Evolutionary conservation across 192 early-diverging fungal genomes (phyloP), one percentile per base, ranked within the genome.

Genomic region (Powellomyces hirtus): DNA sequence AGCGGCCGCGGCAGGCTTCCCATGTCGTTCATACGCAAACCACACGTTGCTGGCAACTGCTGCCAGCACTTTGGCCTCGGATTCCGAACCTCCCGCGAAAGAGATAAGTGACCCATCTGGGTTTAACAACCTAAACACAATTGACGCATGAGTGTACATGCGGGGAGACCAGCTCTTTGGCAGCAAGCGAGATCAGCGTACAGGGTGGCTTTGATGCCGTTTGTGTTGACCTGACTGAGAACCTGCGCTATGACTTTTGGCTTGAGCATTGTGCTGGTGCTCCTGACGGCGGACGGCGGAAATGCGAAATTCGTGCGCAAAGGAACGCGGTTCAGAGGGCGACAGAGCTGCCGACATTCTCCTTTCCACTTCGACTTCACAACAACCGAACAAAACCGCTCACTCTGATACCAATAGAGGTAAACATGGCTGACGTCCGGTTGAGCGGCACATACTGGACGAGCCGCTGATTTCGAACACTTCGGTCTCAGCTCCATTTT

Each of bases 11-110:
- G 42, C 11, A 2, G 38, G 33, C 70, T 29, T 27, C 27, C 73
- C 72, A 61, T 79, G 71, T 24, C 79, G 62, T 66, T 80, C 75
- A 46, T 80, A 80, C 2, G 75, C 79, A 35, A 69, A 70, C 79
- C 79, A 80, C 0, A 80, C 61, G 35, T 80, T 76, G 35, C 67
- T 61, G 16, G 61, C 79, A 8, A 80, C 73, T 0, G 79, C 79
- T 7, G 79, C 62, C 16, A 72, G 8, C 31, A 75, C 61, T 33
- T 71, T 74, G 1, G 79, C 79, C 26, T 73, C 70, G 13, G 45
- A 38, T 18, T 76, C 71, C 0, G 65, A 22, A 8, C 69, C 72
- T 18, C 79, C 79, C 13, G 75, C 63, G 61, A 77, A 80, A 3
- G 66, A 70, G n/a, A 80, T 60, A 0, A 80, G 66, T 13, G 68